Evolutionary conservation across 768 basidiomycete genomes (phyloP), one percentile per base, ranked within the genome.

Genomic region (Daedaleopsis sinensis): DNA sequence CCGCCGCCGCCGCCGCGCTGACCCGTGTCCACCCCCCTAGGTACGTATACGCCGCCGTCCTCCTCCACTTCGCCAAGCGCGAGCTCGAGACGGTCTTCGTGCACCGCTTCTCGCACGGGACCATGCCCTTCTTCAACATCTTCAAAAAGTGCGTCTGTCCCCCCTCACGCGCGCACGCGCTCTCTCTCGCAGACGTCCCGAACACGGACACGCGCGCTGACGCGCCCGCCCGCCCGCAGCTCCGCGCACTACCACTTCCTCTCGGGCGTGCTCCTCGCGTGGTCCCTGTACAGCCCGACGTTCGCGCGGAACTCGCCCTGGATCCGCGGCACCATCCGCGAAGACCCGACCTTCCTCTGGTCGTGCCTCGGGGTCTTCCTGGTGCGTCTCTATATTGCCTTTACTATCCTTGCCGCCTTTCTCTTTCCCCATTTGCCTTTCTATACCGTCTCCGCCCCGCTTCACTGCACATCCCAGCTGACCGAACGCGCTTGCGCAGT

Each of bases 91-190:
- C 97, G 2, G 59, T 96, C 5, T 96, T 94, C 69, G 85, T 99
- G 1, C 97, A 99, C 73, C 90, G 93, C 12, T 98, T 98, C 82
- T 98, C 95, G 35, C 86, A 94, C 75, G 91, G 87, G 1, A 97
- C 96, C 0, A 96, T 98, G 91, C 97, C 96, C 1, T 75, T 89
- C 59, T 69, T 71, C 61, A 92, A 94, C 71, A 83, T 98, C 38
- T 88, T 96, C 79, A 91, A 89, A 73, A 99, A 99, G 96, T 97
- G 57, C 32, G 84, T n/a, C n/a, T n/a, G n/a, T 67, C 9, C n/a
- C 32, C 24, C 16, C 27, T 24, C 36, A 36, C 21, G 5, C n/a
- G n/a, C n/a, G n/a, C n/a, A n/a, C n/a, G n/a, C n/a, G n/a, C n/a
- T n/a, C n/a, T n/a, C n/a, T n/a, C 47, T 39, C 6, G 3, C 39